Evolutionary conservation across 345 rosid genomes (phyloP).

Genomic region (Citrus unshiu): DNA sequence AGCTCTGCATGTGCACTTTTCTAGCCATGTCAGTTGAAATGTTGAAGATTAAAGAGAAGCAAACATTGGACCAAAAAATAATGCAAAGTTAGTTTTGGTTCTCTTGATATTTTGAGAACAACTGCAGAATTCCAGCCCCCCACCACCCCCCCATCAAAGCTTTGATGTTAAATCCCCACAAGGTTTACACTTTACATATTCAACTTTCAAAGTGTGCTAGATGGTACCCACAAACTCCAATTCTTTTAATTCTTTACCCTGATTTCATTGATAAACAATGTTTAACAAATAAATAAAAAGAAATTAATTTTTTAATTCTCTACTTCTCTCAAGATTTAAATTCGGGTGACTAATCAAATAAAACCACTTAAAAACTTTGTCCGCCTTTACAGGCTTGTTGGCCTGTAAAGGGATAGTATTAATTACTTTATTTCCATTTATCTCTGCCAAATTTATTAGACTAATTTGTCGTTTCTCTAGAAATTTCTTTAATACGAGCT

Average conservation of each 20-base stretch:
- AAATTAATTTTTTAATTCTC: too few species aligned
- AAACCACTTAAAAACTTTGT: rapidly evolving
- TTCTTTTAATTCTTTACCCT: not conserved
- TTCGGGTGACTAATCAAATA: too few species aligned
- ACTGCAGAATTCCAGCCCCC: not conserved
- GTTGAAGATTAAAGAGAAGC: not conserved
- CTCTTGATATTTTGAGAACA: conserved; percentile 1
- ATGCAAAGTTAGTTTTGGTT: not conserved
- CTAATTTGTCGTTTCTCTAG: too few species aligned
- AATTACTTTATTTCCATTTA: too few species aligned
- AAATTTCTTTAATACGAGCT: too few species aligned
- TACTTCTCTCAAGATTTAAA: too few species aligned
- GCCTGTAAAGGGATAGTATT: too few species aligned
- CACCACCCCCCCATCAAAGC: not conserved
- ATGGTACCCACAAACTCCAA: not conserved
- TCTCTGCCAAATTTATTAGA: too few species aligned
- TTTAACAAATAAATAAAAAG: not conserved
- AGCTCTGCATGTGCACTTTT: conserved; percentile 27
- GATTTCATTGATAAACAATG: not conserved
- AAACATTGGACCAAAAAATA: not conserved
- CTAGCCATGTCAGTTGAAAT: conserved; percentile 5
- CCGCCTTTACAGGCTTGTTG: rapidly evolving
- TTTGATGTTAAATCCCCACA: not conserved
- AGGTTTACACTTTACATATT: not conserved
- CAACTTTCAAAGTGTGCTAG: not conserved